Conservation (phyloP, 2,329 filamentous ascomycete genomes). For the Colletotrichum simmondsii region DNA sequence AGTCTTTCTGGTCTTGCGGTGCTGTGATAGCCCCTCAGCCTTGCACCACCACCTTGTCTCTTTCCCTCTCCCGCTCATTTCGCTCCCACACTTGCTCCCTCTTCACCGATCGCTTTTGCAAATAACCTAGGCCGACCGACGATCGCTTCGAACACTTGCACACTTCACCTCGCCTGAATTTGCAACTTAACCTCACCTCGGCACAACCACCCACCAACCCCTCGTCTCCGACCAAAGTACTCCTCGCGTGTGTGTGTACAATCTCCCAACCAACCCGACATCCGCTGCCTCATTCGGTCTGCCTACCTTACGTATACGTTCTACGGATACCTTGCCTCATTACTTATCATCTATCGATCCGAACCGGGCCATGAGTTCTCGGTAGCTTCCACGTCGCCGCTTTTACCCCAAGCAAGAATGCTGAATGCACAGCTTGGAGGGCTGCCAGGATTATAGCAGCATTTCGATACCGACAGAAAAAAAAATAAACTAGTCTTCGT, state of each 20-base stretch:
- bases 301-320: not conserved
- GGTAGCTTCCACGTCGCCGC: conserved; percentile 52
- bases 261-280: conserved; percentile 26
- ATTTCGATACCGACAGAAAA: conserved; percentile 37
- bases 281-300: conserved; percentile 20
- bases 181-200: conserved; percentile 17
- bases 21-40: conserved; percentile 34
- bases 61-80: not conserved
- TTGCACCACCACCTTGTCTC: conserved; percentile 9
- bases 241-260: conserved; percentile 27
- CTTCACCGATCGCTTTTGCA: not conserved
- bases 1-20: conserved; percentile 3
- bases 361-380: conserved; percentile 51
- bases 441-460: conserved; percentile 59
- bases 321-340: too few relatives aligned
- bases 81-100: not conserved
- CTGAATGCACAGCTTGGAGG: conserved; percentile 50
- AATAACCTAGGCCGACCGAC: not conserved
- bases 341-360: conserved; percentile 28
- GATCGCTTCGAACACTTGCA: not conserved
- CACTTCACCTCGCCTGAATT: not conserved
- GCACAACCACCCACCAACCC: not conserved
- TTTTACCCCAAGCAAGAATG: conserved; percentile 48
- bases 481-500: conserved; percentile 1
- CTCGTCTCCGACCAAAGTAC: conserved; percentile 35